A percentile compares a stretch with the other conserved stretches of the same genome.
Evolutionary conservation across 306 rosid species (phyloP).

Genomic region (Quercus suber): DNA sequence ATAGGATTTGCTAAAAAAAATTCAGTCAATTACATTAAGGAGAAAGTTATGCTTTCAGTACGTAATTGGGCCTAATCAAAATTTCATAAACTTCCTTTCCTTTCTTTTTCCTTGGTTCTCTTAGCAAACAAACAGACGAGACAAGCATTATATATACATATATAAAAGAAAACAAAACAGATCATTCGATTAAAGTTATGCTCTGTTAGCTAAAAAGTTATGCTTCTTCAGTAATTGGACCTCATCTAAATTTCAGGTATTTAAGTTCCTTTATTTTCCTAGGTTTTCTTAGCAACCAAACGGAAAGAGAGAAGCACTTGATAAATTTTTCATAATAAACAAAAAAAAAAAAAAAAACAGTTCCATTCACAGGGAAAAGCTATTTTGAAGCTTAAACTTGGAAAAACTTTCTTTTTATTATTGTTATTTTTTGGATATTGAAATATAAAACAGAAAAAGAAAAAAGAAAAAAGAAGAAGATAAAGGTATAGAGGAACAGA

Average conservation of each 20-base stretch:
- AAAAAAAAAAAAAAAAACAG: neutral
- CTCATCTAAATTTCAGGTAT: neutral
- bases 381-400: neutral
- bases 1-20: neutral
- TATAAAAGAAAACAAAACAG: no score
- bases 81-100: neutral
- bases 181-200: no score
- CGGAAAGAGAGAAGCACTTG: neutral
- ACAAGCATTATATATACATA: no score
- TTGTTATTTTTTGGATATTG: no score
- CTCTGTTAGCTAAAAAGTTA: no score
- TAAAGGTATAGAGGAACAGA: no score
- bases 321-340: no score
- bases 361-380: neutral
- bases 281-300: neutral
- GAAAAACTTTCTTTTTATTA: neutral
- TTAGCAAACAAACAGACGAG: no score
- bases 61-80: neutral
- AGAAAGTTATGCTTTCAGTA: neutral
- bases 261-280: neutral
- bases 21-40: neutral
- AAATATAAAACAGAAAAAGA: neutral
- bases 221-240: neutral
- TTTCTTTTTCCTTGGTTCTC: no score
- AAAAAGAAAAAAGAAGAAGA: neutral